A percentile compares a stretch with the other conserved stretches of the same genome.
phyloP scores from a whole-genome alignment of 2,329 filamentous ascomycete species.

The Daldinia eschscholtzii region DNA sequence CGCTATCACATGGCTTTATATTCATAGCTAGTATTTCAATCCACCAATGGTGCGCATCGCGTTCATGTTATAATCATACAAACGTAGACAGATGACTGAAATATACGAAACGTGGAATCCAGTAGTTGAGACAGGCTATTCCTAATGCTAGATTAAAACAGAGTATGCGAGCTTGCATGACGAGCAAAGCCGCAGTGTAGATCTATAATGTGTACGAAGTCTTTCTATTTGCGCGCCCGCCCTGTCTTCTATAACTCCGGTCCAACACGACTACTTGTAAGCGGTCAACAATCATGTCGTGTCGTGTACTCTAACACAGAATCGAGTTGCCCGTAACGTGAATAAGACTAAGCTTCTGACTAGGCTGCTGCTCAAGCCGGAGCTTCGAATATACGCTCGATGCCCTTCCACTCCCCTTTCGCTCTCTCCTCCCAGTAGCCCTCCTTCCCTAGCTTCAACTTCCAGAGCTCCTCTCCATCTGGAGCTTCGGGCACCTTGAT shows the following conservation, averaged over 20 bases:
- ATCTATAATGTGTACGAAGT: slow-evolving; percentile 24
- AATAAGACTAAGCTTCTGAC: not conserved
- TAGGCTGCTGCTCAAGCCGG: slow-evolving; percentile 18
- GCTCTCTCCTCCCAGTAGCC: slow-evolving; percentile 92
- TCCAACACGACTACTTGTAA: slow-evolving; percentile 9
- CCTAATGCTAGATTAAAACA: slow-evolving; percentile 20
- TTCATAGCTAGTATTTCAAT: too few species aligned
- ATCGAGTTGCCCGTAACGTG: not conserved
- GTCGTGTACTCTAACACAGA: slow-evolving; percentile 13
- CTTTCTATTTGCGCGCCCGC: slow-evolving; percentile 20
- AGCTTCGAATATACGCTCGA: slow-evolving; percentile 50
- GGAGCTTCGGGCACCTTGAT: slow-evolving; percentile 71
- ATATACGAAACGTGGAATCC: not conserved
- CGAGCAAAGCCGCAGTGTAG: slow-evolving; percentile 7
- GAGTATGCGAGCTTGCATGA: slow-evolving; percentile 9
- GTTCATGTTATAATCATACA: too few species aligned
- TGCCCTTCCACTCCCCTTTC: slow-evolving; percentile 50
- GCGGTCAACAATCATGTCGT: slow-evolving; percentile 1
- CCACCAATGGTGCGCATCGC: too few species aligned
- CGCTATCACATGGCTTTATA: not conserved
- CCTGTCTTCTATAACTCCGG: slow-evolving; percentile 6
- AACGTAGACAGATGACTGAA: not conserved
- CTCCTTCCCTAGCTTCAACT: slow-evolving; percentile 82
- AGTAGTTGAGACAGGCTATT: slow-evolving; percentile 10
- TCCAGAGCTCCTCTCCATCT: slow-evolving; percentile 77